Conservation (phyloP, 2,329 filamentous ascomycete genomes). For the Berkeleyomyces basicola region DNA sequence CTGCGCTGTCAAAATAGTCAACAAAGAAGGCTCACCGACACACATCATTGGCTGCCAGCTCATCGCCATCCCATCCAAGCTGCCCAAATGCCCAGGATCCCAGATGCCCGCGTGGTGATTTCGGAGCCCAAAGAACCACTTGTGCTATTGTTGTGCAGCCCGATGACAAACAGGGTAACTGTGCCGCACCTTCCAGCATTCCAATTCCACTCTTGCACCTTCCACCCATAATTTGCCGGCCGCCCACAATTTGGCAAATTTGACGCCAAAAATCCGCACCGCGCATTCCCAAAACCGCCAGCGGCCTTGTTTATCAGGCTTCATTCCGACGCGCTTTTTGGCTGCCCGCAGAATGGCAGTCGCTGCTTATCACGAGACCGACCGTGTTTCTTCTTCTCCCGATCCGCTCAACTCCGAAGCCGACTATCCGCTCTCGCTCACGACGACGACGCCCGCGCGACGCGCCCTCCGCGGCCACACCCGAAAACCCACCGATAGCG, state of each 20-base stretch:
- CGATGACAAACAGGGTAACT: background rate
- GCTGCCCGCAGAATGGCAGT: background rate
- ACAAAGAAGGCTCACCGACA: background rate
- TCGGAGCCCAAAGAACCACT: background rate
- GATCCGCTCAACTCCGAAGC: slow-evolving; percentile 12
- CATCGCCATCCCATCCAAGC: background rate
- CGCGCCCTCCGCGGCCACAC: background rate
- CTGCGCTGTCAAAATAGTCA: background rate
- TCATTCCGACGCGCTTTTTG: background rate
- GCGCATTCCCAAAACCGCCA: background rate
- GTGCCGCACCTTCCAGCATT: background rate
- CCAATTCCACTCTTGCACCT: background rate
- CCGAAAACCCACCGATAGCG: background rate
- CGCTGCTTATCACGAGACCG: background rate
- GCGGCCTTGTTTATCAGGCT: background rate
- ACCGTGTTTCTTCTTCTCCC: slow-evolving; percentile 10
- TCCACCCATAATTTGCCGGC: background rate
- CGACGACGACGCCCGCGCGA: slow-evolving; percentile 1
- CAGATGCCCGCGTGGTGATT: background rate
- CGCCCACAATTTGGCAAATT: slow-evolving; percentile 1
- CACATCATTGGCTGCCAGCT: background rate
- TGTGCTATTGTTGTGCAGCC: background rate
- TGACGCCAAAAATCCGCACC: background rate
- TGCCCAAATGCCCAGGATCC: background rate
- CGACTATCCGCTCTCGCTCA: slow-evolving; percentile 1